Conservation (phyloP, 2,329 filamentous ascomycete genomes). For the Hirsutella rhossiliensis region DNA sequence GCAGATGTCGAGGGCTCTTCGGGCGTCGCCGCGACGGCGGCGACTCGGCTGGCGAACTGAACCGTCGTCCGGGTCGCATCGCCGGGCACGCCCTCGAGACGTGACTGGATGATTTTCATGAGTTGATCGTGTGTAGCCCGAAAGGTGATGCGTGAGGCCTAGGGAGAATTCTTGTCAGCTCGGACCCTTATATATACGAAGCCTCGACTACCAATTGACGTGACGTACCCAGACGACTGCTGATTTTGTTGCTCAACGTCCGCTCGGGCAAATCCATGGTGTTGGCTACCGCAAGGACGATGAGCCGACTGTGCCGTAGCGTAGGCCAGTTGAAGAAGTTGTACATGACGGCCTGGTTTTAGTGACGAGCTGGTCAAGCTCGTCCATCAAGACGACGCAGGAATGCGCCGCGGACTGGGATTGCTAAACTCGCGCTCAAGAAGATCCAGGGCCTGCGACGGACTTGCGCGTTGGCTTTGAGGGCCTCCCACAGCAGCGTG, state of each 20-base stretch:
- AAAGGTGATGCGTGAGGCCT: slow-evolving; percentile 90
- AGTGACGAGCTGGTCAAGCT: slow-evolving; percentile 93
- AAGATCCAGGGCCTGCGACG: slow-evolving; percentile 80
- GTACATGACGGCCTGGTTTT: slow-evolving; percentile 99
- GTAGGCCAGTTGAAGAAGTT: slow-evolving; percentile 99
- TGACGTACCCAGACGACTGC: slow-evolving; percentile 58
- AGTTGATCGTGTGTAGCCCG: slow-evolving; percentile 94
- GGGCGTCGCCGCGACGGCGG: slow-evolving; percentile 86
- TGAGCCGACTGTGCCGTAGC: slow-evolving; percentile 78
- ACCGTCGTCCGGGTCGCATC: slow-evolving; percentile 89
- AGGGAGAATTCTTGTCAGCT: background rate
- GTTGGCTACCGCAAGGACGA: slow-evolving; percentile 94
- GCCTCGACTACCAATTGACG: background rate
- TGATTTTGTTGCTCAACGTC: slow-evolving; percentile 97
- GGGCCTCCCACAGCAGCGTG: slow-evolving; percentile 85
- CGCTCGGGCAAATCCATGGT: slow-evolving; percentile 97
- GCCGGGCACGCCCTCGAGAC: slow-evolving; percentile 75
- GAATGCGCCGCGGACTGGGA: slow-evolving; percentile 79
- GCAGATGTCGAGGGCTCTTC: slow-evolving; percentile 89
- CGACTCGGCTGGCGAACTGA: slow-evolving; percentile 91
- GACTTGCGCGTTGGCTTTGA: slow-evolving; percentile 86
- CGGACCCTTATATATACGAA: background rate
- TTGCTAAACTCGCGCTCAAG: slow-evolving; percentile 87
- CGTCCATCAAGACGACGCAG: slow-evolving; percentile 96
- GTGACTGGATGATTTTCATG: slow-evolving; percentile 94